Base-by-base conservation (phyloP, 1,139 yeast genomes). In the Debaryomycetaceae sp. region DNA sequence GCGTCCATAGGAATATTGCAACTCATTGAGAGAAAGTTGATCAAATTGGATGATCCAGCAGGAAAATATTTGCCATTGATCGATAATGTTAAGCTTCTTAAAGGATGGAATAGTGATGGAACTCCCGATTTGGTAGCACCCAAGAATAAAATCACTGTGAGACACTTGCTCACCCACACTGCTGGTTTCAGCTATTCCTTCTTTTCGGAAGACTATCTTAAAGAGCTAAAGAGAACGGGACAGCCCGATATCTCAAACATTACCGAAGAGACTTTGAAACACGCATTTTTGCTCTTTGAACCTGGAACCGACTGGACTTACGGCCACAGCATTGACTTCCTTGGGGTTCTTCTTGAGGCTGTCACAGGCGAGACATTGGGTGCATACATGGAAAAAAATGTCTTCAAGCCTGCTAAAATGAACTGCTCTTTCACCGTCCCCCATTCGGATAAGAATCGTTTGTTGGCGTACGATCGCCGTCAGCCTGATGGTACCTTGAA, bases 301-400 rank as follows among this genome's bases (percentile, higher is more conserved):
- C 85, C 85, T 1, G 85, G 85, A 1, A 59, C 76, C 0, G 52
- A 59, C 6, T 80, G 80, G 75, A 56, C 59, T 42, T 80, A 80
- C 55, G 85, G 85, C 14, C 68, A 70, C 42, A 68, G 71, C 42
- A 62, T 70, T 36, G 85, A 80, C 52, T 76, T 83, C 80, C 72
- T 76, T 4, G 83, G 85, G 1, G 59, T 67, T 33, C 64, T 77
- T 1, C 59, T 80, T 24, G 68, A 76, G 49, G 62, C 63, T 34
- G 64, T 76, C n/a, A 55, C 76, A 4, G 82, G 81, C 2, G 46
- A 60, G 51, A 58, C 59, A 22, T 59, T 80, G 24, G 76, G 78
- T 6, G 71, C 66, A 11, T 78, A 66, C 51, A 56, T 77, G 36
- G 54, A 65, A 37, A 57, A 66, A 36, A 49, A 68, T 41, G 57